phyloP scores from a whole-genome alignment of 768 basidiomycete genomes.

The Amanita muscaria region DNA sequence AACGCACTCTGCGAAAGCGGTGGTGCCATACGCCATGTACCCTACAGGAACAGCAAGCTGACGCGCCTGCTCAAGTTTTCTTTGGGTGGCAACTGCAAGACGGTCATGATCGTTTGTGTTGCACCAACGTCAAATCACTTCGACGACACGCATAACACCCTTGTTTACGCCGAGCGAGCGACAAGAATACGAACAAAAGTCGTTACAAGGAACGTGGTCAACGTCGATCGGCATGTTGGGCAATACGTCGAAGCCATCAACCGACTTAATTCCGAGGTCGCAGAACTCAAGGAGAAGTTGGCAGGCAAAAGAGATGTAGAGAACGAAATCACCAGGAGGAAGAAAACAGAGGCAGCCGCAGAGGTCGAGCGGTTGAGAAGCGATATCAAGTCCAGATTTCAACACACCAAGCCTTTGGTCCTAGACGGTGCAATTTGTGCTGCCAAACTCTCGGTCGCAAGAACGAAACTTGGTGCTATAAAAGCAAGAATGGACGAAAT shows the following conservation, averaged over 20 bases:
- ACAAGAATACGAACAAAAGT: conserved; percentile 99
- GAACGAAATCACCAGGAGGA: conserved; percentile 54
- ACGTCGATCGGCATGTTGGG: conserved; percentile 90
- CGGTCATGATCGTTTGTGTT: conserved; percentile 98
- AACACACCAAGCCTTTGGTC: conserved; percentile 64
- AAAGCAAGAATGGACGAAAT: conserved; percentile 53
- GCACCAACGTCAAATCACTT: conserved; percentile 94
- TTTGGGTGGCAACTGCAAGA: conserved; percentile 97
- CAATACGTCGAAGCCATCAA: conserved; percentile 95
- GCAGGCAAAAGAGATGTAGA: conserved; percentile 61
- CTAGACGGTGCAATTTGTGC: conserved; percentile 68
- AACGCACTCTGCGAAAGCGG: conserved; percentile 96
- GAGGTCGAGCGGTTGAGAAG: conserved; percentile 69
- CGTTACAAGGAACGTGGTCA: conserved; percentile 89
- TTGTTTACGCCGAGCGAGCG: conserved; percentile 94
- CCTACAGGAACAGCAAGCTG: conserved; percentile 97
- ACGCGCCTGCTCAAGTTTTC: conserved; percentile 97
- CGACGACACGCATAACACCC: conserved; percentile 97
- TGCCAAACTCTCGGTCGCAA: conserved; percentile 63
- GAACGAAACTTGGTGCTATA: conserved; percentile 57
- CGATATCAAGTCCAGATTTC: conserved; percentile 64
- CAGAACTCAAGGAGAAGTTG: conserved; percentile 79
- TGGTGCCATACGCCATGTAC: conserved; percentile 80
- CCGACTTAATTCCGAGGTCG: conserved; percentile 74
- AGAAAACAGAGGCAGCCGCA: conserved; percentile 56